Evolutionary conservation across 2,329 filamentous ascomycete species (phyloP), one percentile per base, ranked within the genome.

Genomic region (Arthroderma sp.): DNA sequence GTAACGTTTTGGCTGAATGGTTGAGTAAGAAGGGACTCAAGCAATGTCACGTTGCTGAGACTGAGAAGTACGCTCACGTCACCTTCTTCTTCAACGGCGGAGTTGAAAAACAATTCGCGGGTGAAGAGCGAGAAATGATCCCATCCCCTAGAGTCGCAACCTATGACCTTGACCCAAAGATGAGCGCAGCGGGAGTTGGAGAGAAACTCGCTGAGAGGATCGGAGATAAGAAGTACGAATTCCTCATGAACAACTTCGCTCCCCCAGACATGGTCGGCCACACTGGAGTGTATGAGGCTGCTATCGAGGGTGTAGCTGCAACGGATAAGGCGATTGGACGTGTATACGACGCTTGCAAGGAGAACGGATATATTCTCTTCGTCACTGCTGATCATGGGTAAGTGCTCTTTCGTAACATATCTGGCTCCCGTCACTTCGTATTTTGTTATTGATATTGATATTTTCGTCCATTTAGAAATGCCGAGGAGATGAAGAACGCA

Each of bases 71-170:
- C 66, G 91, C 91, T 32, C 91, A 98, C 71, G 91, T 98, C 52
- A 96, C 91, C 46, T 96, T 96, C 77, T 96, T 96, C 78, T 96
- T 96, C 81, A 98, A 98, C 70, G 91, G 91, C 47, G 91, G 91
- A 61, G 85, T 94, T 43, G 91, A 98, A 72, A 94, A 95, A 73
- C 84, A 86, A 51, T 98, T 95, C 69, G 80, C 83, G 44, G 82
- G 87, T 40, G 91, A 98, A 70, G 80, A 82, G 51, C 85, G 91
- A 53, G 91, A 98, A 59, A 83, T 94, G 73, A 88, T 98, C 38
- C 81, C 87, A 41, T 94, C 86, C 40, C 94, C 94, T 66, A 89
- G 83, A 74, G 91, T 98, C 32, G 75, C 91, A 27, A 98, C 91
- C 30, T 98, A 98, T 68, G 91, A 98, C 66, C 74, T 85, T 57